Evolutionary conservation across 2,329 filamentous ascomycete genomes (phyloP).

Genomic region (Xylariomycetidae sp.): DNA sequence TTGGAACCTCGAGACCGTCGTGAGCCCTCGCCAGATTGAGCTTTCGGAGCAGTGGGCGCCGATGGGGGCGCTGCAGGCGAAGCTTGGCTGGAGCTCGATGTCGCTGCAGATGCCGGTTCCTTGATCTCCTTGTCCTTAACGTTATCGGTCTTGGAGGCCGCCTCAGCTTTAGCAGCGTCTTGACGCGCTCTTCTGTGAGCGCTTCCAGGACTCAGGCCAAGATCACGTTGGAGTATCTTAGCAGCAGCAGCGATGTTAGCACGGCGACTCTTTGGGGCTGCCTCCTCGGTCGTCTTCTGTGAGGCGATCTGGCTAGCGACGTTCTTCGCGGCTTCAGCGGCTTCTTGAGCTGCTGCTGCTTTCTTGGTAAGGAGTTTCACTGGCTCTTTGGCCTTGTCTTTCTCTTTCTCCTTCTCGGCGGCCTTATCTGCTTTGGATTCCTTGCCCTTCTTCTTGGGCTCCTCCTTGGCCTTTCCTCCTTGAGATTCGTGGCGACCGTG

Average conservation of each 20-base stretch:
- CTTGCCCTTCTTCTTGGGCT: conserved; percentile 48
- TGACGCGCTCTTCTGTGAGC: conserved; percentile 57
- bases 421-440: conserved; percentile 60
- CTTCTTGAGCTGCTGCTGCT: conserved; percentile 44
- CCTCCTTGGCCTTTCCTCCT: conserved; percentile 49
- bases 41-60: conserved; percentile 24
- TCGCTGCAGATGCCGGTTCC: conserved; percentile 11
- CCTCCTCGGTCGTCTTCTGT: conserved; percentile 24
- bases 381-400: conserved; percentile 51
- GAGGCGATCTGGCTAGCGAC: conserved; percentile 32
- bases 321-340: conserved; percentile 41
- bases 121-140: conserved; percentile 22
- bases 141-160: conserved; percentile 31
- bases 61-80: conserved; percentile 15
- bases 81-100: conserved; percentile 15
- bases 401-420: conserved; percentile 51
- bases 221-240: conserved; percentile 60
- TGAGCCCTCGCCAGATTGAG: conserved; percentile 28
- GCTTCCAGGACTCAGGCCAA: conserved; percentile 59
- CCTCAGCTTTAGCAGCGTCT: conserved; percentile 53
- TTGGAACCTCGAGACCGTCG: conserved; percentile 29
- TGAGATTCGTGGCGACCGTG: conserved; percentile 51
- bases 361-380: conserved; percentile 62
- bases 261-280: conserved; percentile 50
- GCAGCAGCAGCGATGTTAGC: conserved; percentile 61